Evolutionary conservation across 352 stramenopile genomes (phyloP), one percentile per base, ranked within the genome.

Genomic region (Phytophthora kernoviae): DNA sequence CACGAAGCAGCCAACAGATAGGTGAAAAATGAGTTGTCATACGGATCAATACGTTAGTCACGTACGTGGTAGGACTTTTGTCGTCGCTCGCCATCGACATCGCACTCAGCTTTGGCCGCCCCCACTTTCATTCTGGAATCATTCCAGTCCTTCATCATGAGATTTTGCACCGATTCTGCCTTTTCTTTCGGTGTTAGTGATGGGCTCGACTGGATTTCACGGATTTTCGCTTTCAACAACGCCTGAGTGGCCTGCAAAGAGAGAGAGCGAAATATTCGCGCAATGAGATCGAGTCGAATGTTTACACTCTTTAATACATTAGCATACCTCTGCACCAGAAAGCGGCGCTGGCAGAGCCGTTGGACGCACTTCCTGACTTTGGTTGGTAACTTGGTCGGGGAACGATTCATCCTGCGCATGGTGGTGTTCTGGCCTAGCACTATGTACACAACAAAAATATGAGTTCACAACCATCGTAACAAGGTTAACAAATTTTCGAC

Each of bases 61-160:
- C 78, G n/a, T 77, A 91, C 81, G 56, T 90, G 70, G 30, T 84
- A 90, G 0, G 81, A 90, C 24, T 43, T 50, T 15, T 41, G 65
- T 46, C 61, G 68, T 4, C 79, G 77, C 17, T 88, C 79, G 15
- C 65, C 69, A 50, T 91, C 77, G 4, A 32, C 64, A 52, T 90
- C 75, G 47, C 58, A 80, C 46, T 81, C 66, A 10, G 51, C 60
- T 58, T 79, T 73, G 4, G 69, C 60, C 21, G 68, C 53, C 34
- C 62, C 62, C 2, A 76, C 68, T 46, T 85, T 85, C 27, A 81
- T 75, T 47, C 84, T 83, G 20, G 82, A 79, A 42, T 91, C 82
- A 14, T 83, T 92, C 82, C 83, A 94, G 26, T 83, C 62, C 65
- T 93, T 85, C 84, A 93, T 94, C 86, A 94, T 94, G 27, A 94